These are phyloP conservation scores for Astrothelium macrocarpum DNA, from an alignment of 495 filamentous ascomycete genomes.

Conservation along the genomic window DNA sequence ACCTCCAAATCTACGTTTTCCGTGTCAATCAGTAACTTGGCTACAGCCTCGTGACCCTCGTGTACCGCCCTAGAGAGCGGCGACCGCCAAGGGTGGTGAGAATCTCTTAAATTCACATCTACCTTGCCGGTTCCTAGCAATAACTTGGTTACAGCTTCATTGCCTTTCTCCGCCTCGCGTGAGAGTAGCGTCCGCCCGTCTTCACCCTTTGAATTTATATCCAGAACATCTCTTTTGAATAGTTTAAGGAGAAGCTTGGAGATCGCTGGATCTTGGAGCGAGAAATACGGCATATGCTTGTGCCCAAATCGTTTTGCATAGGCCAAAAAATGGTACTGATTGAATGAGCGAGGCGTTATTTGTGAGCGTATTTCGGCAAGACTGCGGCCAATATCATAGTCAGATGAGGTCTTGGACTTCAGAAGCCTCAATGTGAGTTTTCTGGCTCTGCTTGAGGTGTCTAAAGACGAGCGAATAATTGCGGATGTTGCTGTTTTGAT, in stretches of 20 bases:
- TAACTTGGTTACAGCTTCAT: conserved; percentile 1
- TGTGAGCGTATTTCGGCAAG: neutral
- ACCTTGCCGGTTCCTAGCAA: neutral
- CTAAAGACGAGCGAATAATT: conserved; percentile 25
- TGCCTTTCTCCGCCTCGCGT: conserved; percentile 10
- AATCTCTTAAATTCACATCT: neutral
- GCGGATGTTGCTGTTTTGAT: conserved; percentile 21
- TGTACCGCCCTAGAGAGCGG: neutral
- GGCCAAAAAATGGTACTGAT: neutral
- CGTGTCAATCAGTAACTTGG: neutral
- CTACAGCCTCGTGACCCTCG: neutral
- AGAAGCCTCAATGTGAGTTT: neutral
- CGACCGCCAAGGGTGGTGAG: too few species aligned
- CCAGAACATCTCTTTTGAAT: conserved; percentile 13
- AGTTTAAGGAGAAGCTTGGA: conserved; percentile 23
- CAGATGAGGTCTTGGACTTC: neutral
- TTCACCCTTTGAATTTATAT: conserved; percentile 7
- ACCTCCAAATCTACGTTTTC: too few species aligned
- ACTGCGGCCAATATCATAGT: neutral
- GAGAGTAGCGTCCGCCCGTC: conserved; percentile 14
- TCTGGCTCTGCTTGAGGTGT: neutral
- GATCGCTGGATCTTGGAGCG: neutral
- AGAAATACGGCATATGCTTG: neutral
- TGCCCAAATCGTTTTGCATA: neutral
- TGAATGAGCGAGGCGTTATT: neutral